These are phyloP conservation scores for Sutorius australiensis DNA, from an alignment of 768 basidiomycete genomes.

Conservation along the genomic window DNA sequence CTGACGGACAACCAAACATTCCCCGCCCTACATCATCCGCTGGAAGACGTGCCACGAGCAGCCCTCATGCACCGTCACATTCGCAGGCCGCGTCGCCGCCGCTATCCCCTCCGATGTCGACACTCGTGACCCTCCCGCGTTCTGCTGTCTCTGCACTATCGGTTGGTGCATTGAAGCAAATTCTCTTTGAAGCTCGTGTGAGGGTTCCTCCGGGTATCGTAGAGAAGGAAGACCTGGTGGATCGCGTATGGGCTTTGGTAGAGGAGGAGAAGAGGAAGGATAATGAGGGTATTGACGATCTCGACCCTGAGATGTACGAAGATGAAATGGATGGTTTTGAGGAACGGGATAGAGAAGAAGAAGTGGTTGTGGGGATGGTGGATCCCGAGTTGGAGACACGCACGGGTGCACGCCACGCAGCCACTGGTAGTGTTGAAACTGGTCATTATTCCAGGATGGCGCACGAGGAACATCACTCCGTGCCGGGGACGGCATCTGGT, in stretches of 20 bases:
- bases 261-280: slow-evolving; percentile 58
- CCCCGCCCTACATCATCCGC: slow-evolving; percentile 19
- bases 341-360: slow-evolving; percentile 19
- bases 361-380: slow-evolving; percentile 12
- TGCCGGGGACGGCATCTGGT: background rate
- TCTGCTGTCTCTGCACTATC: slow-evolving; percentile 58
- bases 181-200: slow-evolving; percentile 80
- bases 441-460: background rate
- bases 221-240: slow-evolving; percentile 86
- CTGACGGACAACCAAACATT: background rate
- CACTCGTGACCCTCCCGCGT: slow-evolving; percentile 56
- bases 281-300: slow-evolving; percentile 37
- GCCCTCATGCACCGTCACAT: slow-evolving; percentile 10
- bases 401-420: background rate
- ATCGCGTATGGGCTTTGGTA: slow-evolving; percentile 59
- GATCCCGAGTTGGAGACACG: slow-evolving; percentile 15
- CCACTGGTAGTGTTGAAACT: background rate
- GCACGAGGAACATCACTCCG: slow-evolving; percentile 6
- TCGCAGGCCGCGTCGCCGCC: slow-evolving; percentile 35
- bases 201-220: slow-evolving; percentile 49
- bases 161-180: slow-evolving; percentile 68
- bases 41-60: slow-evolving; percentile 9
- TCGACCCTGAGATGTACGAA: slow-evolving; percentile 17
- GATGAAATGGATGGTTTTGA: slow-evolving; percentile 30
- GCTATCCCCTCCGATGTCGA: slow-evolving; percentile 55